Evolutionary conservation across 2,329 filamentous ascomycete genomes (phyloP), one percentile per base, ranked within the genome.

Genomic region (Beauveria caledonica): DNA sequence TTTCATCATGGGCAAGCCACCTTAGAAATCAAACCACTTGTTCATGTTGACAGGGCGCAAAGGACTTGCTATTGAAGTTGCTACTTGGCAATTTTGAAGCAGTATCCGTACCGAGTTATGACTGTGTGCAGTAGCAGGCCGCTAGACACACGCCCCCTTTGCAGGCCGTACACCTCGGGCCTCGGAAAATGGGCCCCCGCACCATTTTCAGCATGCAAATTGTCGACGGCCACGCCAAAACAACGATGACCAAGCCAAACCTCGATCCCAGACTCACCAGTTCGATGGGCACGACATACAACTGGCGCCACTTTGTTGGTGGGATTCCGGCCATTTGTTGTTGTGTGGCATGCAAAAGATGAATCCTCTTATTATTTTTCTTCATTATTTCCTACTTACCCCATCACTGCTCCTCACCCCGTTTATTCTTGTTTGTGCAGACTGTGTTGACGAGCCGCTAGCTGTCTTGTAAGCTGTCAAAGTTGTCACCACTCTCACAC

Each of bases 171-270:
- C 48, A n/a, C 48, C 48, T 11, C 15, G 27, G 13, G 5, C 48
- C 27, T 33, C 27, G 48, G 27, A 40, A 25, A 19, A 11, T 19
- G 39, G 21, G 40, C 17, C 27, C 27, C 48, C 13, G 23, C 39
- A 45, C 40, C 40, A 52, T 39, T 48, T 39, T 19, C 17, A 5
- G 25, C 53, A 56, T 56, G 53, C 42, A 29, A 56, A 46, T 56
- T 21, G 39, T 54, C 55, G 55, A 58, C 44, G 19, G 23, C 55
- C 15, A 54, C 29, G 29, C 51, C 29, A 44, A 54, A 54, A 54
- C 4, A 11, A 21, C 51, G 51, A 54, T 54, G n/a, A 10, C 21
- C 33, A 58, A 27, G 42, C 45, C 42, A 44, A 44, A 58, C 9
- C 29, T 58, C 55, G 55, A 58, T 58, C 45, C 33, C 2, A 33